These are phyloP conservation scores for Epichloe aotearoae DNA, from an alignment of 2,329 filamentous ascomycete genomes.

Conservation along the genomic window DNA sequence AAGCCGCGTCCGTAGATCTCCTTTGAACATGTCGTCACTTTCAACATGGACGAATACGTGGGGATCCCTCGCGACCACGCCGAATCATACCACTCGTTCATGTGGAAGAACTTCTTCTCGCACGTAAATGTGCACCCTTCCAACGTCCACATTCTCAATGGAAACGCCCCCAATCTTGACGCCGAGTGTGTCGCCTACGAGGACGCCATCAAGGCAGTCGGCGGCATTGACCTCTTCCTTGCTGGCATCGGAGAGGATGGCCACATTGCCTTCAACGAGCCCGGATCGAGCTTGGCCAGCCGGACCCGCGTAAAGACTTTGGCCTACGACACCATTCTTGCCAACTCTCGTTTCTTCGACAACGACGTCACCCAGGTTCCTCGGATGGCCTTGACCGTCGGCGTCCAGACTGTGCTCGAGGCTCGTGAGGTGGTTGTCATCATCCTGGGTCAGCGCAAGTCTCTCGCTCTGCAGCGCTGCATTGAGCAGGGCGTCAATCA, in stretches of 20 bases:
- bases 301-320: slow-evolving; percentile 77
- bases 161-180: slow-evolving; percentile 62
- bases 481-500: slow-evolving; percentile 76
- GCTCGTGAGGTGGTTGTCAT: slow-evolving; percentile 72
- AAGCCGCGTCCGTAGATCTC: slow-evolving; percentile 41
- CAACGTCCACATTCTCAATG: slow-evolving; percentile 76
- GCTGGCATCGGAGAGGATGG: slow-evolving; percentile 77
- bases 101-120: slow-evolving; percentile 88
- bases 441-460: slow-evolving; percentile 70
- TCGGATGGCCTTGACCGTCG: slow-evolving; percentile 71
- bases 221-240: slow-evolving; percentile 76
- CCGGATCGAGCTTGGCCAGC: slow-evolving; percentile 63
- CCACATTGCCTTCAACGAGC: slow-evolving; percentile 86
- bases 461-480: slow-evolving; percentile 64
- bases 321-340: slow-evolving; percentile 74
- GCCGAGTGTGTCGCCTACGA: slow-evolving; percentile 72
- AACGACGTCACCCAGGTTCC: slow-evolving; percentile 64
- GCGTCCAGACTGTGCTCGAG: slow-evolving; percentile 72
- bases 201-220: slow-evolving; percentile 57
- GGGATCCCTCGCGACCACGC: slow-evolving; percentile 71
- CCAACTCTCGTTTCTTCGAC: slow-evolving; percentile 74
- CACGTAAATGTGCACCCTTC: slow-evolving; percentile 68
- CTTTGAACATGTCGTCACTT: slow-evolving; percentile 79
- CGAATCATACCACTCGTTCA: slow-evolving; percentile 81
- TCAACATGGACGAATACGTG: slow-evolving; percentile 92